These are phyloP conservation scores for Rhodotorula babjevae DNA, from an alignment of 768 basidiomycete species.

Conservation along the genomic window DNA sequence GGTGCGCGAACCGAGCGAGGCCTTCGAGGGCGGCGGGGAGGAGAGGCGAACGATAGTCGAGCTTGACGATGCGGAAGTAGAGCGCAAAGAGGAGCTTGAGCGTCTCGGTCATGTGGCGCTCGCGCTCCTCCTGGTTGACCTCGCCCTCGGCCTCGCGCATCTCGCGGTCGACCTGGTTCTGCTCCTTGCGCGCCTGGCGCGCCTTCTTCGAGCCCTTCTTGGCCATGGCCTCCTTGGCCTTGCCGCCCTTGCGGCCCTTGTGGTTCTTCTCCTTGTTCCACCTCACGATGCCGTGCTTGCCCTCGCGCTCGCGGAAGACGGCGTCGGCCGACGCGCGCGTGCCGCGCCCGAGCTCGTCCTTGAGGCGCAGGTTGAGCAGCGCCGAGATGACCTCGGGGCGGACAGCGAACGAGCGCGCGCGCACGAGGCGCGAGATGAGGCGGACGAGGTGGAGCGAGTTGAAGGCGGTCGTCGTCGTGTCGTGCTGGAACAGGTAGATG, in stretches of 20 bases:
- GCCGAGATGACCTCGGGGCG: slow-evolving; percentile 82
- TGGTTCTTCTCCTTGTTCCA: slow-evolving; percentile 47
- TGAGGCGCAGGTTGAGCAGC: slow-evolving; percentile 76
- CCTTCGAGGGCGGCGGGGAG: slow-evolving; percentile 84
- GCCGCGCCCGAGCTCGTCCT: slow-evolving; percentile 66
- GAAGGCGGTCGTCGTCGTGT: slow-evolving; percentile 68
- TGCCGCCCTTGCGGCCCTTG: slow-evolving; percentile 43
- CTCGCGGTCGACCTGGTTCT: slow-evolving; percentile 82
- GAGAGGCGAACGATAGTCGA: slow-evolving; percentile 62
- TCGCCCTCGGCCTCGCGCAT: slow-evolving; percentile 91
- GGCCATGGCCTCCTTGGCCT: slow-evolving; percentile 57
- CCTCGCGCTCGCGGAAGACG: slow-evolving; percentile 54
- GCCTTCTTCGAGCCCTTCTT: slow-evolving; percentile 79
- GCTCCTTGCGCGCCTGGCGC: slow-evolving; percentile 76
- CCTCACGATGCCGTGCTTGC: slow-evolving; percentile 43
- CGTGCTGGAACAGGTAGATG: slow-evolving; percentile 73
- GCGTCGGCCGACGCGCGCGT: slow-evolving; percentile 65
- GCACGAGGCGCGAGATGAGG: slow-evolving; percentile 89
- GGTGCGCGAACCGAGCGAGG: slow-evolving; percentile 86
- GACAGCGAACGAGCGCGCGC: slow-evolving; percentile 82
- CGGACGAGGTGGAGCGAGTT: slow-evolving; percentile 85
- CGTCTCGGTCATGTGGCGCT: slow-evolving; percentile 85
- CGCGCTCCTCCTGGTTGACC: slow-evolving; percentile 84
- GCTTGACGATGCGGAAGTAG: slow-evolving; percentile 93
- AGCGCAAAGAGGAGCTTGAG: slow-evolving; percentile 93